Conservation (phyloP, 2,329 filamentous ascomycete genomes). For the Ustulina deusta region DNA sequence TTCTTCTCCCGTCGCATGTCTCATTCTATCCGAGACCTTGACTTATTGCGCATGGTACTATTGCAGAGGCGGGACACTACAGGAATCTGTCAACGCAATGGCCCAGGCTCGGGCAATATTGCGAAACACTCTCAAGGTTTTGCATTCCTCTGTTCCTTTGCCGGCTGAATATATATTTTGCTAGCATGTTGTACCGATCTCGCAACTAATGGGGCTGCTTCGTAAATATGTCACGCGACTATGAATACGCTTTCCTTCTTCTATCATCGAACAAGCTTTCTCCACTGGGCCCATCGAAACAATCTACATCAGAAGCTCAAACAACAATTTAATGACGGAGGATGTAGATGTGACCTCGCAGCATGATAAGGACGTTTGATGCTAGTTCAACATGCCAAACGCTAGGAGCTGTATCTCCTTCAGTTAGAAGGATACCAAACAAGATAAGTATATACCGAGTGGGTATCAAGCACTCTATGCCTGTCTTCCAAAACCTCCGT, state of each 20-base stretch:
- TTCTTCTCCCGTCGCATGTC: background rate
- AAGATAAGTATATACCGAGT: no score
- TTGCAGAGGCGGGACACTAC: no score
- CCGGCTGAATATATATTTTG: background rate
- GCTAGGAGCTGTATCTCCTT: no score
- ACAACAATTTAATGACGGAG: background rate
- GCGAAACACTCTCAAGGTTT: background rate
- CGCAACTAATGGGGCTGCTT: background rate
- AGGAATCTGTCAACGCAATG: no score
- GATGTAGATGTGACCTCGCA: background rate
- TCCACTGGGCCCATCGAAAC: no score
- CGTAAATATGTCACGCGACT: background rate
- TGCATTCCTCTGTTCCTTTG: background rate
- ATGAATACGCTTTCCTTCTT: background rate
- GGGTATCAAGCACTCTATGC: no score
- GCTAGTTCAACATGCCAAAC: no score
- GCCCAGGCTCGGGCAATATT: background rate
- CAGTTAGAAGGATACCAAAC: no score
- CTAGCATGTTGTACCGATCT: background rate
- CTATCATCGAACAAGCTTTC: no score
- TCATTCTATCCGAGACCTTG: background rate
- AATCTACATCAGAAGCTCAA: background rate
- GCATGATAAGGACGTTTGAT: background rate
- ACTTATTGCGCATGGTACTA: no score
- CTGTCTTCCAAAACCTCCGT: no score